phyloP scores from a whole-genome alignment of 495 filamentous ascomycete genomes.

The Durotheca rogersii region DNA sequence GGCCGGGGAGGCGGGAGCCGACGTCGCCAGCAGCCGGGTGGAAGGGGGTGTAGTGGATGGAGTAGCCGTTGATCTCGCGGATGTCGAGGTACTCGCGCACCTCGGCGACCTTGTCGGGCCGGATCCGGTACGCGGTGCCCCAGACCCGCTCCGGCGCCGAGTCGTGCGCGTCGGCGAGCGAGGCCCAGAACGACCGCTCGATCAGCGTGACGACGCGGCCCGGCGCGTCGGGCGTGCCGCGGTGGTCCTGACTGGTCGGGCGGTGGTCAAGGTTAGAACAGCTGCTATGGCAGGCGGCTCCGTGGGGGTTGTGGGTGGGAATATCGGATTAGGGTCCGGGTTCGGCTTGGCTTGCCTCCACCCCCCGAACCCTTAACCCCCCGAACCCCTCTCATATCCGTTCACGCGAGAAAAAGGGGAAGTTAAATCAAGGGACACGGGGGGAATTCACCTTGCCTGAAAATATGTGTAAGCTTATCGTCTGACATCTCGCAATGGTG shows the following conservation, averaged over 20 bases:
- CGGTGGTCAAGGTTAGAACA: too few relatives aligned
- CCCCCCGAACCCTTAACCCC: too few relatives aligned
- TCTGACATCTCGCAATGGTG: too few relatives aligned
- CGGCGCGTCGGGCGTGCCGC: conserved; percentile 82
- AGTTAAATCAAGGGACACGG: too few relatives aligned
- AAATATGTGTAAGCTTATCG: conserved; percentile 23
- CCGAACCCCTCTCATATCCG: too few relatives aligned
- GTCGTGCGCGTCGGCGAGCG: conserved; percentile 67
- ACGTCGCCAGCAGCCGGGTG: conserved; percentile 62
- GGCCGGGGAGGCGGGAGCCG: conserved; percentile 41
- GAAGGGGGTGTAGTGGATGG: conserved; percentile 84
- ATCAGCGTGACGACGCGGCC: conserved; percentile 95
- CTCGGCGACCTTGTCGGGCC: conserved; percentile 66
- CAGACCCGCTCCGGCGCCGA: conserved; percentile 67
- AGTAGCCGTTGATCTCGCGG: conserved; percentile 95
- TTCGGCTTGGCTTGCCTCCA: too few relatives aligned
- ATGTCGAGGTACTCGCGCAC: conserved; percentile 92
- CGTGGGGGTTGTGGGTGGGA: too few relatives aligned
- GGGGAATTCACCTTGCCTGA: conserved; percentile 58
- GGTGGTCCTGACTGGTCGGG: conserved; percentile 90
- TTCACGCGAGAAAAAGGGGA: too few relatives aligned
- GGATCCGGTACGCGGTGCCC: conserved; percentile 93
- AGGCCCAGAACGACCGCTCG: conserved; percentile 75
- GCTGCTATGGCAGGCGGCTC: too few relatives aligned
- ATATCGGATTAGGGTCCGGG: too few relatives aligned